Percentiles rank a stretch among this genome's conserved stretches.
Evolutionary conservation across 2,329 filamentous ascomycete genomes (phyloP).

Genomic region (Fusarium keratoplasticum): DNA sequence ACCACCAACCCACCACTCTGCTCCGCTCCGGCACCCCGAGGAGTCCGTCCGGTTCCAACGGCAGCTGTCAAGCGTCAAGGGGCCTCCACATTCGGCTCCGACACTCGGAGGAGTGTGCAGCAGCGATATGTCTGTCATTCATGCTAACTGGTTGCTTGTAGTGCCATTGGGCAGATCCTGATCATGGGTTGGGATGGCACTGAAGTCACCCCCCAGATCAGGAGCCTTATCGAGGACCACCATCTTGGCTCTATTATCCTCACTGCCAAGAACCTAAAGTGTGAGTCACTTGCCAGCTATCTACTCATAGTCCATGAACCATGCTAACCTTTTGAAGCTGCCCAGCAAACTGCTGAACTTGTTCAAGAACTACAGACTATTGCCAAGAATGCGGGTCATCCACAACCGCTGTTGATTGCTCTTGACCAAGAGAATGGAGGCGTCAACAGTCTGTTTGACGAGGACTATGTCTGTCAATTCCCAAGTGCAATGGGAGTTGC

Average conservation of each 20-base stretch:
- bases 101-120: slow-evolving; percentile 20
- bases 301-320: slow-evolving; percentile 10
- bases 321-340: slow-evolving; percentile 68
- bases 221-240: slow-evolving; percentile 81
- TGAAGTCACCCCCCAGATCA: slow-evolving; percentile 84
- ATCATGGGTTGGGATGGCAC: slow-evolving; percentile 91
- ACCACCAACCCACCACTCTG: neutral
- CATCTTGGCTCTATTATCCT: slow-evolving; percentile 90
- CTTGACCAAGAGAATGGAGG: slow-evolving; percentile 98
- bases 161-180: slow-evolving; percentile 80
- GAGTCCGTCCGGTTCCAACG: neutral
- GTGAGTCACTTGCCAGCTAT: slow-evolving; percentile 58
- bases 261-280: slow-evolving; percentile 87
- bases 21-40: neutral
- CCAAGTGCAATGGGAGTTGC: slow-evolving; percentile 97
- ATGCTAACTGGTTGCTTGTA: slow-evolving; percentile 50
- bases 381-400: slow-evolving; percentile 89
- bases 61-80: slow-evolving; percentile 2
- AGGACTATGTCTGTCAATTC: slow-evolving; percentile 95
- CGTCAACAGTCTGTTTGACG: slow-evolving; percentile 95
- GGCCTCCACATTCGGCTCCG: slow-evolving; percentile 37
- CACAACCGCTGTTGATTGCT: slow-evolving; percentile 88
- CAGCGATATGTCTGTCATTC: neutral
- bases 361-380: slow-evolving; percentile 94
- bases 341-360: slow-evolving; percentile 87